Evolutionary conservation across 164 flowering plant genomes (phyloP).

Genomic region (Warburgia ugandensis): DNA sequence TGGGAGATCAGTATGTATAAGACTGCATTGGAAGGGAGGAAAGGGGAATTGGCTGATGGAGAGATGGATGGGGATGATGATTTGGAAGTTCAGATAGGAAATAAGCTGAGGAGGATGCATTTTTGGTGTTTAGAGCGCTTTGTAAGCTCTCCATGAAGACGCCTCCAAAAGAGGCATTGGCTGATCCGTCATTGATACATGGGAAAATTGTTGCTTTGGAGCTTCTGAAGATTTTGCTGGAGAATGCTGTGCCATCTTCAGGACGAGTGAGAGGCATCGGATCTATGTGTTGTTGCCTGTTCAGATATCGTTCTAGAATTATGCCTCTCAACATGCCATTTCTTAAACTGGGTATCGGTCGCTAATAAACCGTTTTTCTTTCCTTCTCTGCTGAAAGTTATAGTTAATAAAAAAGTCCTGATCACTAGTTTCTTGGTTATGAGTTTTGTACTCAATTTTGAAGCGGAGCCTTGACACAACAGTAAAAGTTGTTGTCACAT

Average conservation of each 20-base stretch:
- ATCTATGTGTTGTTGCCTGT: background rate
- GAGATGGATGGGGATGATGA: slow-evolving; percentile 88
- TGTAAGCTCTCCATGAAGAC: slow-evolving; percentile 99
- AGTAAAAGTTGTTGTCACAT: no score
- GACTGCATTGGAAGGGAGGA: slow-evolving; percentile 95
- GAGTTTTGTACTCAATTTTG: no score
- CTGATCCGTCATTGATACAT: slow-evolving; percentile 90
- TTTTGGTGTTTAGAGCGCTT: slow-evolving; percentile 92
- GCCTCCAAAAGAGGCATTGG: slow-evolving; percentile 88
- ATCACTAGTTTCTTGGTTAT: no score
- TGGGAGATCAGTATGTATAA: slow-evolving; percentile 99
- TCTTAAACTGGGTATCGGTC: no score
- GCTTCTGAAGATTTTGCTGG: slow-evolving; percentile 92
- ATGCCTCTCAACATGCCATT: no score
- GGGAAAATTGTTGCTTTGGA: slow-evolving; percentile 99
- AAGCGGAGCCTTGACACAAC: no score
- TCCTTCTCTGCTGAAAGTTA: no score
- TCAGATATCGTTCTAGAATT: no score
- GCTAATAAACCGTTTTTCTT: no score
- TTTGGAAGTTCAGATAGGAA: slow-evolving; percentile 95
- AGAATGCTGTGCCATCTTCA: slow-evolving; percentile 94
- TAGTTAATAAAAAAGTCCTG: no score
- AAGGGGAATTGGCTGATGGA: slow-evolving; percentile 96
- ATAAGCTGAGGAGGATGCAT: slow-evolving; percentile 96
- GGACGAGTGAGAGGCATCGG: slow-evolving; percentile 99